Base-by-base conservation (phyloP, 2,329 filamentous ascomycete species). In the Neopestalotiopsis sp. region DNA sequence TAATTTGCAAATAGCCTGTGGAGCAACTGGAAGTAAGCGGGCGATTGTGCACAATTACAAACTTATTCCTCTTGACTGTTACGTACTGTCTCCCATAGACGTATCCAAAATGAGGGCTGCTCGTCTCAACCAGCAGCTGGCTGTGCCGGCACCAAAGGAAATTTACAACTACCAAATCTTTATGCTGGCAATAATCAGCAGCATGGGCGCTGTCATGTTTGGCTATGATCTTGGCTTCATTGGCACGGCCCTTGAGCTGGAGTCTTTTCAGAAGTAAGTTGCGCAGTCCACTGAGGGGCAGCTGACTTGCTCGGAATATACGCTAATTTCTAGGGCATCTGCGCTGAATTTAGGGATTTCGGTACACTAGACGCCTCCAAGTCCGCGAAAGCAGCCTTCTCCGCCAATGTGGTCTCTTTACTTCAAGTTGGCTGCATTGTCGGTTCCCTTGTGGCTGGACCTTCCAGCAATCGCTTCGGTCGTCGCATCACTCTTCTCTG, bases 181-280 rank as follows among this genome's bases (percentile, higher is more conserved):
- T 28, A 13, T 61, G 17, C 28, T 56, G 20, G 65, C 67, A 28
- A 30, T 66, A 32, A 52, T 69, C 14, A 20, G 28, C 24, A 52
- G 62, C 65, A 60, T 68, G 52, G 67, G 62, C 62, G 59, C 67
- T 24, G 42, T 68, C 40, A 76, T 77, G 73, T 76, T 77, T 42
- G 77, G 74, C 12, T 73, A 73, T 40, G 72, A 72, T 66, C 69
- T 66, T 1, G 71, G 69, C 32, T 71, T 71, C 79, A 90, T 90
- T 68, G 88, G 87, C 66, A 89, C 87, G 1, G 90, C 89, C 4
- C 77, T 91, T 49, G 84, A 87, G 2, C 81, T 91, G 20, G 78
- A 82, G 5, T 86, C 88, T 0, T 91, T 90, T 77, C 20, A 59
- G n/a, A 14, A 17, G 57, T 59, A 17, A 59, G 57, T 30, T 4